Base-by-base conservation (phyloP, 768 basidiomycete genomes). In the Trametes cinnabarina region DNA sequence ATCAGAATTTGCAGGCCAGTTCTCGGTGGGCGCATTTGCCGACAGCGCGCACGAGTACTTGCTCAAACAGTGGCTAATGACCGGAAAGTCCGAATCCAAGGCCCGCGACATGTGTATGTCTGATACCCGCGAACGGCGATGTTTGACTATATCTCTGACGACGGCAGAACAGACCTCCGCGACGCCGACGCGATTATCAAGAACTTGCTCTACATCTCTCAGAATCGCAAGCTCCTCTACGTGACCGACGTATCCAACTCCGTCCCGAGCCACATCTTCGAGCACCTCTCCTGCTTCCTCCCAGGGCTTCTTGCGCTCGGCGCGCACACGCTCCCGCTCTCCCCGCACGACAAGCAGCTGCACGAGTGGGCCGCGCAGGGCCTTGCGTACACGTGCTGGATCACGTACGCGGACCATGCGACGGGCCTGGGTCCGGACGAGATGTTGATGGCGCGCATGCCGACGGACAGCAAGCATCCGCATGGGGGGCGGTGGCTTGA, bases 31-130 rank as follows among this genome's bases (percentile, higher is more conserved):
- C 26, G 82, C 81, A 4, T 77, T 76, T 53, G 84, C 86, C 10
- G 90, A 92, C 63, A 91, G 90, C 64, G 82, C 82, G 12, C 88
- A 90, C 58, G 90, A 92, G 69, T 92, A 92, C 65, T 78, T 88
- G 44, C 79, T 92, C 50, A 92, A 92, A 65, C 82, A 86, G 53
- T 89, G 84, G 71, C 74, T 92, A 8, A 77, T 90, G 41, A 87
- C 86, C 7, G 83, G 79, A 22, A 78, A 79, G 64, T 82, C 82
- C 7, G 87, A 91, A 63, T 80, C 76, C 65, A 74, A 72, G 30
- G 84, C 82, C 47, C 73, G 85, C 14, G 82, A 85, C 65, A 80
- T 88, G 74, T 92, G 89, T 90, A 73, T 35, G 86, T 64, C 22
- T 3, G 6, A 2, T 4, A 7, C 15, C 19, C 26, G 49, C 42